Percentiles rank a stretch among this genome's conserved stretches.
Evolutionary conservation across 257 asterid species (phyloP).

Genomic region (Solanum chmielewskii): DNA sequence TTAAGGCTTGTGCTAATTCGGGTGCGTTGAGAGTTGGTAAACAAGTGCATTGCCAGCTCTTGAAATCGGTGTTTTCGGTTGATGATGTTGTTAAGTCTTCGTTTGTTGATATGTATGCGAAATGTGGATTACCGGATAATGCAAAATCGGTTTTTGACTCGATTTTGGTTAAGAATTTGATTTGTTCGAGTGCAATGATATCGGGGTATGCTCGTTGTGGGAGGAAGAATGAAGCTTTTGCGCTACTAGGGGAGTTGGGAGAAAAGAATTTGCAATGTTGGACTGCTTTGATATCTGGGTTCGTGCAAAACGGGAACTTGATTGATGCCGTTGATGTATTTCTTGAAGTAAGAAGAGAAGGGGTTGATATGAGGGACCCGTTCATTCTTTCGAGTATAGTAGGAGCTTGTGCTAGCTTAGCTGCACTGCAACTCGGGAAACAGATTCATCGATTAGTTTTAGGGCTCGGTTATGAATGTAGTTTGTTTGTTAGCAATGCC

Average conservation of each 20-base stretch:
- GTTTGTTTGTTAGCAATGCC: constrained; percentile 33
- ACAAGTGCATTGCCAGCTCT: constrained; percentile 59
- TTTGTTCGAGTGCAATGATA: constrained; percentile 63
- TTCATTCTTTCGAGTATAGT: constrained; percentile 51
- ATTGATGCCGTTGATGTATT: constrained; percentile 41
- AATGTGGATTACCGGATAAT: constrained; percentile 46
- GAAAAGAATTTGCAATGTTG: constrained; percentile 34
- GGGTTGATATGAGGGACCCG: constrained; percentile 33
- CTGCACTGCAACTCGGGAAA: constrained; percentile 50
- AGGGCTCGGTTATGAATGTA: constrained; percentile 42
- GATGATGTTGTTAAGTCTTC: constrained; percentile 78
- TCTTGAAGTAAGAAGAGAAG: constrained; percentile 44
- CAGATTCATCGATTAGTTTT: constrained; percentile 65
- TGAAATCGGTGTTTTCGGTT: constrained; percentile 25
- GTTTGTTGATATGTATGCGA: constrained; percentile 63
- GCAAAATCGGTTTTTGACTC: constrained; percentile 46
- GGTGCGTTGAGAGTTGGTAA: constrained; percentile 32
- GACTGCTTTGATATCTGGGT: constrained; percentile 65
- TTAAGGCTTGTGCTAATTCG: constrained; percentile 55
- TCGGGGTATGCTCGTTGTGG: constrained; percentile 62
- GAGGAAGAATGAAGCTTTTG: constrained; percentile 44
- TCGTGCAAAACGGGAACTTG: constrained; percentile 48
- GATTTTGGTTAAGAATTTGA: constrained; percentile 32
- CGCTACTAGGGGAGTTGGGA: constrained; percentile 25
- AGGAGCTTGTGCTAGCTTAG: constrained; percentile 48